Evolutionary conservation across 495 filamentous ascomycete genomes (phyloP), one percentile per base, ranked within the genome.

Genomic region (Neurospora intermedia): DNA sequence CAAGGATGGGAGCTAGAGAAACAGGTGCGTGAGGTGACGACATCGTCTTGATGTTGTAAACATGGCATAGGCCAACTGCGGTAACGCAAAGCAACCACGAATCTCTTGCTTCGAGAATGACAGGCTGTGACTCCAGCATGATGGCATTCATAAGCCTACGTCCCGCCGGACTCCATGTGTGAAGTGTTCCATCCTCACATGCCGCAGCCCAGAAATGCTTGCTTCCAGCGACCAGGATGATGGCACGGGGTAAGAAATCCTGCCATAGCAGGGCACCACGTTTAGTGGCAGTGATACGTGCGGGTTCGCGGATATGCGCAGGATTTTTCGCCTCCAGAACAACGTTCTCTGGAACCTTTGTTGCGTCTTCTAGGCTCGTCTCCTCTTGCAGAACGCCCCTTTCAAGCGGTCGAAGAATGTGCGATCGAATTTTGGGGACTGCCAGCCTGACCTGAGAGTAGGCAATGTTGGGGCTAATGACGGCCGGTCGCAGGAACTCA

Each of bases 131-230:
- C 80, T 98, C 96, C 45, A 98, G 81, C 3, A 98, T 87, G 59
- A 97, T 82, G 6, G 94, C 89, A 77, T 92, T 97, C 72, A 94
- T 84, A 9, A 97, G 84, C 45, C 96, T 87, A 71, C 96, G 88
- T 6, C 96, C 96, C n/a, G 94, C 94, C 4, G 96, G 95, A 2
- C 94, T 95, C 94, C 95, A 99, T 40, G 93, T 88, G 79, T 97
- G 92, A 15, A 99, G 75, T n/a, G 90, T 93, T 18, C 93, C 96
- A 78, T 98, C 96, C 80, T 99, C 96, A 74, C 93, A 97, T 18
- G 91, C 94, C 13, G 90, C 94, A 11, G 92, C 91, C 94, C 96
- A 98, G 82, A 98, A 94, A 73, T 89, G 88, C 73, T 90, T 88
- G 78, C 94, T 98, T 0, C 96, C 96, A 0, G 96, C 96, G 8